Percentiles rank a stretch among this genome's conserved stretches.
These are phyloP conservation scores for Chrysoporthe cubensis DNA, from an alignment of 2,329 filamentous ascomycete genomes.

Conservation along the genomic window DNA sequence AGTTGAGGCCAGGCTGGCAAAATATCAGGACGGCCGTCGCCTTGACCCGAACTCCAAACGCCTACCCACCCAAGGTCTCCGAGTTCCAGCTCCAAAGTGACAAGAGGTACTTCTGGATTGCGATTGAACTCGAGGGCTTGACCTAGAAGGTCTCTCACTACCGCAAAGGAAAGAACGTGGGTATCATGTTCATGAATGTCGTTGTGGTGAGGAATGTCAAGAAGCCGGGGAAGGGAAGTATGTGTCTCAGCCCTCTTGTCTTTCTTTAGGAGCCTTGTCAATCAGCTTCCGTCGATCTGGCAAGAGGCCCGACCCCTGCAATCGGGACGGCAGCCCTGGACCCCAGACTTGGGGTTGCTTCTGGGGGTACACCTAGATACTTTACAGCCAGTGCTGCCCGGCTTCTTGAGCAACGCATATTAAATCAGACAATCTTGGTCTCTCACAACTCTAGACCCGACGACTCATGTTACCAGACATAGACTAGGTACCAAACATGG, in stretches of 20 bases:
- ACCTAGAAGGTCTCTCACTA: background rate
- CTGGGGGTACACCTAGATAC: background rate
- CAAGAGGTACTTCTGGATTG: conserved; percentile 6
- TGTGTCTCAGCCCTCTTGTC: background rate
- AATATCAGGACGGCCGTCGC: conserved; percentile 26
- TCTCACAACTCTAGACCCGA: background rate
- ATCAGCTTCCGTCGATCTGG: conserved; percentile 4
- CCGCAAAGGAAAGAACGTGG: conserved; percentile 5
- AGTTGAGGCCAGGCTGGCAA: conserved; percentile 30
- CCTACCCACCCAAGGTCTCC: conserved; percentile 22
- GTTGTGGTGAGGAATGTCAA: conserved; percentile 8
- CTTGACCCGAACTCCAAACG: conserved; percentile 25
- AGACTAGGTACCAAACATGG: background rate
- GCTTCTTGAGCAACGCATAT: background rate
- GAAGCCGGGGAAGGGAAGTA: background rate
- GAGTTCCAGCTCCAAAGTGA: conserved; percentile 21
- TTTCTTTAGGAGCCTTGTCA: conserved; percentile 4
- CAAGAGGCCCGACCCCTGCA: conserved; percentile 12
- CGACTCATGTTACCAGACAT: background rate
- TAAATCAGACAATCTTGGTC: background rate
- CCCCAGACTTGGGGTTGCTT: conserved; percentile 7
- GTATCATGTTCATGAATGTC: conserved; percentile 8
- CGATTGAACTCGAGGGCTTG: background rate
- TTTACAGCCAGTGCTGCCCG: background rate
- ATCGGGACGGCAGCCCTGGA: background rate